Conservation (phyloP, 345 rosid genomes). For the Aquilaria malaccensis region DNA sequence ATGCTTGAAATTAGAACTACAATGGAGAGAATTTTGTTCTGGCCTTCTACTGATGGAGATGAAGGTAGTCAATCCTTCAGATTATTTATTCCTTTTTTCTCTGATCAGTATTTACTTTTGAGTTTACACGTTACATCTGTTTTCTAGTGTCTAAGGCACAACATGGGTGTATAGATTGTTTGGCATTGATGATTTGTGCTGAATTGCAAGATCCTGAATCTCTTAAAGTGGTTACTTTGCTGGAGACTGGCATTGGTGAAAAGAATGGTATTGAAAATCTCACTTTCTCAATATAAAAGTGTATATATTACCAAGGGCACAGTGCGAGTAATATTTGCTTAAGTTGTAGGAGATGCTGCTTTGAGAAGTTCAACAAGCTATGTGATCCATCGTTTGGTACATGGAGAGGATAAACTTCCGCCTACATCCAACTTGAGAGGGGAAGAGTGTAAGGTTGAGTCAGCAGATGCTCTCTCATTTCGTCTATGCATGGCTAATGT, state of each 20-base stretch:
- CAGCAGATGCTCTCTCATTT: slow-evolving; percentile 31
- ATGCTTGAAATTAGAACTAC: slow-evolving; percentile 42
- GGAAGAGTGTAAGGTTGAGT: slow-evolving; percentile 21
- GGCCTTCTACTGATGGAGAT: slow-evolving; percentile 71
- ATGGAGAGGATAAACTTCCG: slow-evolving; percentile 26
- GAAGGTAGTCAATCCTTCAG: slow-evolving; percentile 43
- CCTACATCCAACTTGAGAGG: slow-evolving; percentile 17
- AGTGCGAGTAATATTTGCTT: slow-evolving; percentile 16
- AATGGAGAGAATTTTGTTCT: slow-evolving; percentile 47
- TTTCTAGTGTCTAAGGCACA: slow-evolving; percentile 73
- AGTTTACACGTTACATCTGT: slow-evolving; percentile 7
- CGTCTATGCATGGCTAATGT: slow-evolving; percentile 90
- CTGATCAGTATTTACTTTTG: not conserved
- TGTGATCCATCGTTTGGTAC: slow-evolving; percentile 42
- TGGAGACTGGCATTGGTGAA: slow-evolving; percentile 15
- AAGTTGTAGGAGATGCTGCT: slow-evolving; percentile 34
- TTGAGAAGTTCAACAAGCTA: slow-evolving; percentile 24
- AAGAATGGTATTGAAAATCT: slow-evolving; percentile 17
- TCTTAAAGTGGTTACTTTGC: slow-evolving; percentile 19
- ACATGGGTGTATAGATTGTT: slow-evolving; percentile 92
- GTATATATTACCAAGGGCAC: not conserved
- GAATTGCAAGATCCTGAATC: slow-evolving; percentile 52
- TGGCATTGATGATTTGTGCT: slow-evolving; percentile 72
- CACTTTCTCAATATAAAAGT: slow-evolving; percentile 8
- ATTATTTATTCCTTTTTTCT: slow-evolving; percentile 11